Base-by-base conservation (phyloP, 106 monocot species). In the Acorus gramineus region DNA sequence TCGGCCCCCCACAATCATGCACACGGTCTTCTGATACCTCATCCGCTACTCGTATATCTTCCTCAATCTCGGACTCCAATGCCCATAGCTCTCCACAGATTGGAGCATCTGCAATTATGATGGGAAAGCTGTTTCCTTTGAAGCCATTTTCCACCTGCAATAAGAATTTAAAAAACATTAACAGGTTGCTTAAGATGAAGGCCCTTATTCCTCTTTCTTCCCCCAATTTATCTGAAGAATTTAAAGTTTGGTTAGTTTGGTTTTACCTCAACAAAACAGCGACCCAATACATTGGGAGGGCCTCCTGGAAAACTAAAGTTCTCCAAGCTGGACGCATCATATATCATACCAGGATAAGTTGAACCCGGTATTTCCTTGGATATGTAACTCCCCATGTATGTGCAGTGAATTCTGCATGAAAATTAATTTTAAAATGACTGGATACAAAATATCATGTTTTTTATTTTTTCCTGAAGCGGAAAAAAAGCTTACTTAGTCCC, bases 61-160 rank as follows among this genome's bases (percentile, higher is more conserved):
- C 80, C 12, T 84, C 81, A 66, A 99, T 61, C 60, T 86, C 98
- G 42, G 72, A 49, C 64, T 99, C 98, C 70, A 99, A 89, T 49
- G 48, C 52, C 70, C 89, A 79, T 52, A 99, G 71, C 65, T 99
- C 98, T 71, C 78, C 69, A 69, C 98, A 99, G 49, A 92, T 82
- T 42, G 57, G 66, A 59, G 83, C 70, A 71, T 84, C 73, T 11
- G 98, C 92, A 52, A 99, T 73, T 60, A 99, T 84, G 69, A 92
- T 45, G 44, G 98, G 98, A 78, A 92, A 99, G 61, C 84, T 76
- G 65, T 99, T 92, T 52, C 98, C 98, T 76, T 84, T 92, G 69
- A 99, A 99, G 61, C 85, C 92, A 78, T 92, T 99, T 48, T 99
- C 98, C 51, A 99, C 98, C 98, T 99, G 69, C 49, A 78, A 11